Conservation (phyloP, 352 stramenopile species). For the Globisporangium alternatum region DNA sequence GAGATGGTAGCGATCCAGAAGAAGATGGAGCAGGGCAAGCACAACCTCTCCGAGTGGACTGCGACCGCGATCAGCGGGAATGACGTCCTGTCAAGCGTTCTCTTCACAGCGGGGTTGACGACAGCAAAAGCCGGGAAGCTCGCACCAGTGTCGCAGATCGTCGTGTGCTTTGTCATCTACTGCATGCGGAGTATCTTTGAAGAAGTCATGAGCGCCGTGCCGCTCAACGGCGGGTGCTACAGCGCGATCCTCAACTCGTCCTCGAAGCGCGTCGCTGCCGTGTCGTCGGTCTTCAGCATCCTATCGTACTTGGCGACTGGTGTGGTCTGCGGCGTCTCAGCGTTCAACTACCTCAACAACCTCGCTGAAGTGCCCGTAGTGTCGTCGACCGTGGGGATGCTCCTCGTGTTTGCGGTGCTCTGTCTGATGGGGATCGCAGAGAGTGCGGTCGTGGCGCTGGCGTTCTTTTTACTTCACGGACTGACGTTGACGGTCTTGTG, state of each 20-base stretch:
- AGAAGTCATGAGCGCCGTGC: slow-evolving; percentile 80
- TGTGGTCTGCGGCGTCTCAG: slow-evolving; percentile 49
- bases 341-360: slow-evolving; percentile 80
- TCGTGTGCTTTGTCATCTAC: slow-evolving; percentile 53
- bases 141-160: slow-evolving; percentile 57
- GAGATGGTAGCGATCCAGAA: slow-evolving; percentile 22
- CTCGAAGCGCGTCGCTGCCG: slow-evolving; percentile 65
- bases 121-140: slow-evolving; percentile 59
- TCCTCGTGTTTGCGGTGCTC: slow-evolving; percentile 72
- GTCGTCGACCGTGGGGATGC: slow-evolving; percentile 34
- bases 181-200: slow-evolving; percentile 67
- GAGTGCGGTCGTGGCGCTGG: slow-evolving; percentile 63
- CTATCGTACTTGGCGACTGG: slow-evolving; percentile 86
- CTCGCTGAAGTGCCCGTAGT: slow-evolving; percentile 52
- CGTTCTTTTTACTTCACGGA: slow-evolving; percentile 75
- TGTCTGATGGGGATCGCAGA: slow-evolving; percentile 78
- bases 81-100: slow-evolving; percentile 81
- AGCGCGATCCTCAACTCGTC: slow-evolving; percentile 87
- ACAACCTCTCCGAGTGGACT: slow-evolving; percentile 62
- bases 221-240: slow-evolving; percentile 86
- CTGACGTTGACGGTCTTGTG: slow-evolving; percentile 53
- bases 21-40: slow-evolving; percentile 18
- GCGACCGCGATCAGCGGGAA: slow-evolving; percentile 86
- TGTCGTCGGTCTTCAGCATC: slow-evolving; percentile 75
- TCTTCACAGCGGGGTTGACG: slow-evolving; percentile 54